Evolutionary conservation across 345 rosid species (phyloP), one percentile per base, ranked within the genome.

Genomic region (Garcia nutans): DNA sequence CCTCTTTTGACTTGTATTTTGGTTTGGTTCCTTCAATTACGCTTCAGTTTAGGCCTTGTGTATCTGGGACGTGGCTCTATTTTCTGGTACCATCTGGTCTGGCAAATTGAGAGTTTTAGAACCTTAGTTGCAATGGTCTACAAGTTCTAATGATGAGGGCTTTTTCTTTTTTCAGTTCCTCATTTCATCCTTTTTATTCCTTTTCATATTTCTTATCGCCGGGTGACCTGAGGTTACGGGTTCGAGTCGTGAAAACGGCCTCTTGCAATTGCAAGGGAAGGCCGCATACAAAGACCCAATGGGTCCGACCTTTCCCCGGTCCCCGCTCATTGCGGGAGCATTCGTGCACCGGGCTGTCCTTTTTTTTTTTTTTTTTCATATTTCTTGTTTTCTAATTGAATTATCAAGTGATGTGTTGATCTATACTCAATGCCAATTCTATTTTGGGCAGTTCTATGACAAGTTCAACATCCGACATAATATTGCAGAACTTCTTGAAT

Each of bases 381-480:
- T 17, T 64, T 33, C 62, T 19, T 70, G 24, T 54, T 70, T n/a
- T 57, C 50, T 71, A 41, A 56, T 12, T 41, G 24, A 63, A 31
- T 33, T 28, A 19, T 10, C 42, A 20, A 10, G 28, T 70, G 22
- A 55, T 33, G 28, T 3, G n/a, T 37, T 55, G 74, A 15, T 20
- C 52, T 37, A 17, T 71, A 42, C 62, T 49, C 12, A 62, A 45
- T 15, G 41, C 65, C 45, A 20, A 52, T 33, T 8, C 10, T 9
- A 56, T 16, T 24, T 70, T 74, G 31, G 84, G 82, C 93, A 96
- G 99, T 96, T 96, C 80, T 96, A 91, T 81, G 99, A 96, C 88
- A 96, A 96, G 87, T 96, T 96, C 82, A 90, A 92, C 84, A 96
- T 96, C 80, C 92, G 97, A 31, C 98, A 96, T 86, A 93, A 96